Base-by-base conservation (phyloP, 768 basidiomycete species). In the Trametopsis cervina region DNA sequence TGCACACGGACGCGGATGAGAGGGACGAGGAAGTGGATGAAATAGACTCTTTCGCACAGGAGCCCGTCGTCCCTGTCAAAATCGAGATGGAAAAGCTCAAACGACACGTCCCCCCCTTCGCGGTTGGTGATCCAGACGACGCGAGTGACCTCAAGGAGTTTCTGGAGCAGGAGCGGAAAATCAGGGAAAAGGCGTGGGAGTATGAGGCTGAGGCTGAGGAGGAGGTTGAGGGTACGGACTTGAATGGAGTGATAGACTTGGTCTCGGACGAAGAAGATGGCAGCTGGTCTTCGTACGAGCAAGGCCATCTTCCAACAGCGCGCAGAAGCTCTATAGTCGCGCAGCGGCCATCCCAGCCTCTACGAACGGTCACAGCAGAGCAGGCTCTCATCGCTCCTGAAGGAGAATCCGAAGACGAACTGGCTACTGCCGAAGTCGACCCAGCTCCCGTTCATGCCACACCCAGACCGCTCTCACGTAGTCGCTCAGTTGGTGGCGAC, bases 131-230 rank as follows among this genome's bases (percentile, higher is more conserved):
- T 46, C 69, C 78, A 0, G 68, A 68, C 9, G 80, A 84, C 54
- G 78, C 78, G 10, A 73, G 78, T 40, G 85, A 85, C 57, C 67
- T 89, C 42, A 65, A 64, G 42, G 80, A 81, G 22, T 89, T 89
- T 46, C 51, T 88, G 58, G 77, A 81, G 48, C 81, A 78, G 1
- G 87, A 89, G 60, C 65, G 60, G 56, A 63, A 55, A 52, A 69
- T 78, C 42, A 76, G 69, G 56, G 77, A 74, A 47, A 45, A 71
- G 43, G 73, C 65, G 50, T 77, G 77, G 1, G 69, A 68, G 22
- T 71, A 72, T 25, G 69, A 70, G 1, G 76, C 76, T 22, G 71
- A 67, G 9, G 68, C 60, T 15, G 55, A 56, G 6, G 56, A 54
- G 13, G 54, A 60, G 11, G 63, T 60, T 3, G 64, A 57, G 24